Base-by-base conservation (phyloP, 129 eudicot species). In the Helichrysum umbraculigerum region DNA sequence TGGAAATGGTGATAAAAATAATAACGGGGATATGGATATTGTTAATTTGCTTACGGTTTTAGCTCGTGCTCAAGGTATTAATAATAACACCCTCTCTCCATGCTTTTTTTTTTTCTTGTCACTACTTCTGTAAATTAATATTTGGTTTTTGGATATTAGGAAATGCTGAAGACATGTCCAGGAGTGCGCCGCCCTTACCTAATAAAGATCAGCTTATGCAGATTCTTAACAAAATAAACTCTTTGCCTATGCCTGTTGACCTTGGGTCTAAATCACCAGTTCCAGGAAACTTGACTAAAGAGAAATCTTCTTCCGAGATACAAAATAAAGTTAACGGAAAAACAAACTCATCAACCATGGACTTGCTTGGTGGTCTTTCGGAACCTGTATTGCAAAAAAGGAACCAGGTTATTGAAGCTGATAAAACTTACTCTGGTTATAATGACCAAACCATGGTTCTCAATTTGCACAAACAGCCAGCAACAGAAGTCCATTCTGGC, bases 331-430 rank as follows among this genome's bases (percentile, higher is more conserved):
- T 82, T 51, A 77, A 82, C 79, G 30, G n/a, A n/a, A 72, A 76
- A 68, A 37, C 93, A 41, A 64, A 83, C 30, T 84, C 89, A 21
- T 81, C 96, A 59, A 93, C 97, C 52, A 76, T 80, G 84, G 89
- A 93, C 81, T 87, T 93, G 68, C 97, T 93, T 7, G 89, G 89
- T 74, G 95, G 63, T 83, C 96, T 90, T 74, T 90, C 95, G 15
- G 56, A 83, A 63, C 72, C 89, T 12, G 28, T 78, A 73, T 73
- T 69, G 52, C 88, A 86, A 52, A 84, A 84, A 77, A 80, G 83
- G 51, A 81, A 79, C 74, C 85, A 71, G 2, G 83, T 63, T 28
- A 73, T 79, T 59, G 91, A 87, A 50, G 59, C 81, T 54, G 91
- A 84, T 60, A 87, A 90, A 68, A 74, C 81, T 54, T 86, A 81